Base-by-base conservation (phyloP, 345 rosid genomes). In the Aquilaria malaccensis region DNA sequence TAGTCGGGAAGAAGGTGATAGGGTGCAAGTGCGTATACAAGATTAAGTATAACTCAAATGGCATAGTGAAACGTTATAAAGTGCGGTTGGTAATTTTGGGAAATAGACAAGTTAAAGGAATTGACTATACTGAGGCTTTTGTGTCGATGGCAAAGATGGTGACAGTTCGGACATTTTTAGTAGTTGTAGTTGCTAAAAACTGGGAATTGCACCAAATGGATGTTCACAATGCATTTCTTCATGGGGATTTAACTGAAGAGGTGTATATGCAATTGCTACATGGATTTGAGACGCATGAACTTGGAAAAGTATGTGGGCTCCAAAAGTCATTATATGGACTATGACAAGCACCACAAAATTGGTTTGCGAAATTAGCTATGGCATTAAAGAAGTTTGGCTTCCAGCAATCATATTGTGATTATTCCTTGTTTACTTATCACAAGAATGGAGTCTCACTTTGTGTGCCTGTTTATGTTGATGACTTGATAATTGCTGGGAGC, bases 381-480 rank as follows among this genome's bases (percentile, higher is more conserved):
- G 37, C 64, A 0, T 9, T 60, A 6, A 5, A 2, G 6, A 10
- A n/a, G 0, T 14, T 11, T 48, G 64, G 64, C 1, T 60, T 60
- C 46, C 12, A 3, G 3, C 55, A 47, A 12, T 14, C 6, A n/a
- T 2, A 9, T 14, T 41, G 31, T 3, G 58, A 41, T 50, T 56
- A 57, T 9, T 43, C 1, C 22, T 22, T 22, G 22, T 22, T 22
- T 22, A 22, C 22, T 22, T 22, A 22, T 22, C 22, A 22, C 45
- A 15, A 13, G 53, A 14, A 9, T 3, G 2, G 2, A 2, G 33
- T 5, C 9, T 10, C 47, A 33, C 29, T 2, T n/a, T 6, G 32
- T 29, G 22, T 52, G 13, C 33, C 48, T 0, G 50, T 59, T 3
- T 65, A 65, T 64, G 68, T 69, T 4, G 63, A 69, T 69, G 73